Base-by-base conservation (phyloP, 345 rosid genomes). In the Ricinus communis region DNA sequence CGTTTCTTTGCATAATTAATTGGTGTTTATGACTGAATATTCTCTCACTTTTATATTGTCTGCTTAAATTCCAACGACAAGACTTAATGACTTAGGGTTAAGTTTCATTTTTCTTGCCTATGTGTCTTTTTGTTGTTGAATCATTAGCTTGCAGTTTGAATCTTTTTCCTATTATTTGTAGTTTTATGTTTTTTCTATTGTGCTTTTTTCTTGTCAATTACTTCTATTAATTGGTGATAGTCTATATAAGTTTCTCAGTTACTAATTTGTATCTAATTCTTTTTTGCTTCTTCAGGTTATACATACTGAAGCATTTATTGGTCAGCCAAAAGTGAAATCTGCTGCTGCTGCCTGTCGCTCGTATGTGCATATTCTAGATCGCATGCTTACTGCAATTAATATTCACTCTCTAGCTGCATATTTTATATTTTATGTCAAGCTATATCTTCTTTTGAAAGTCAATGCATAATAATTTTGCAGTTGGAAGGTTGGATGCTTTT, bases 271-370 rank as follows among this genome's bases (percentile, higher is more conserved):
- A 27, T 7, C 22, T 62, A 47, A n/a, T n/a, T n/a, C 16, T 46
- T 33, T 59, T 28, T 28, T 27, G 21, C 24, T 56, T 7, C n/a
- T 73, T 47, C 83, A 92, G 99, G 81, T 95, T 72, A 95, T 95
- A 84, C 99, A 95, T 77, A 92, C 92, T 0, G 99, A 95, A 87
- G 87, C 87, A 53, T 92, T 74, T 78, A 92, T 95, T 69, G 99
- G 99, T 61, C 89, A 84, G 69, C 84, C 88, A 16, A 95, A 92
- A 87, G 99, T 90, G 64, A 90, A 88, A 80, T 95, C 97, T 68
- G 97, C 97, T 40, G 93, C 96, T 46, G 85, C 88, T 68, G 84
- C 97, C 76, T 95, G 99, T 80, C 88, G 79, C 71, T 81, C 85
- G 97, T 92, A 90, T 40, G 91, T 83, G 57, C 63, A 43, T 66